Evolutionary conservation across 306 rosid species (phyloP), one percentile per base, ranked within the genome.

Genomic region (Albizia julibrissin): DNA sequence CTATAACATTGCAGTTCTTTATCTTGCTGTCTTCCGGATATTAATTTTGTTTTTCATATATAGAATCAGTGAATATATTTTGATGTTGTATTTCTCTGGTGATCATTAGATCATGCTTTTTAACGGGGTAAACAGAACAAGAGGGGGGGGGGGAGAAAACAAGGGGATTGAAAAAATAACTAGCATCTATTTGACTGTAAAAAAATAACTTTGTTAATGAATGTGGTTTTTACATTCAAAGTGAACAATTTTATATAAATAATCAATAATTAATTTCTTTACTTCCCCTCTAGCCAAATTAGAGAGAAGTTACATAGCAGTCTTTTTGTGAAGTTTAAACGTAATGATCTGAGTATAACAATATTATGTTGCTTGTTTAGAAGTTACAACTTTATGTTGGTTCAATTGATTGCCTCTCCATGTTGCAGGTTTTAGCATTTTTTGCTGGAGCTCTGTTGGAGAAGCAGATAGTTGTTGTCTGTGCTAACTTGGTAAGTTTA

Each of bases 371-470:
- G 47, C 66, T 81, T 84, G 84, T 75, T 76, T 49, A 21, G 34
- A 75, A 54, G 61, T 75, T 79, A 65, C 73, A 27, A 47, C 52
- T 78, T 34, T 33, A 62, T 79, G 65, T 52, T 70, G 75, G 64
- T 31, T 82, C 73, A 22, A 58, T 76, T 79, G 75, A 75, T 83
- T 84, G 56, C 84, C 69, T 75, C 42, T 44, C 81, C 64, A 76
- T 79, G 71, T 26, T 85, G 85, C 92, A 96, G 99, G 87, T 96
- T 68, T 88, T 96, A 81, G 58, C 97, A 74, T 81, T 92, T 71
- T 89, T 93, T 84, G 98, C 98, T 13, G 99, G 94, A 86, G 98
- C 95, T 52, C 87, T 96, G 80, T 86, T 96, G 80, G 99, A 96
- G 90, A 96, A 94, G 91, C 97, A 93, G 76, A 96, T 90, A 77